Evolutionary conservation across 2,329 filamentous ascomycete genomes (phyloP), one percentile per base, ranked within the genome.

Genomic region (Trichoderma simmonsii): DNA sequence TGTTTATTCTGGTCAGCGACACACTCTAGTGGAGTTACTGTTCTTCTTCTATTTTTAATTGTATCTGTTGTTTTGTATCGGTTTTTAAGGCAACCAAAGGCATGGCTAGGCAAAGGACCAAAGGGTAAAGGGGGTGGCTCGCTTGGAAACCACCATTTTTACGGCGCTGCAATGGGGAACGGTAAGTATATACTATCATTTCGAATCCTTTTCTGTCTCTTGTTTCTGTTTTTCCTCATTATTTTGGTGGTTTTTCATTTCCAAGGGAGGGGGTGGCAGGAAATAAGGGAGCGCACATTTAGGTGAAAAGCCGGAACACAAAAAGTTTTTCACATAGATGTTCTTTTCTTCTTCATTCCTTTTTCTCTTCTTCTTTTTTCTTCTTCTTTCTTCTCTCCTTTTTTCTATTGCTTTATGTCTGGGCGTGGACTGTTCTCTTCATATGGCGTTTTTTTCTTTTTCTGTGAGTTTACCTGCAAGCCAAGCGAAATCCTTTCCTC

Each of bases 281-380:
- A 26, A 21, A 18, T 32, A n/a, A 34, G 6, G n/a, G 12, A 39
- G 39, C 21, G 57, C 14, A 43, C 51, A 67, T 15, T 32, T 59
- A 67, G 51, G 66, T 60, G 66, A 60, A 70, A 70, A 56, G 57
- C 39, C 8, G 39, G 59, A 57, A 59, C 43, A 34, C 4, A 59
- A 60, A 71, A 59, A 56, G 59, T 57, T 34, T 62, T 65, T 65
- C 48, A 65, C 48, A 48, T 57, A 59, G 60, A 64, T 59, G 32
- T 57, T 39, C 43, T 59, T 56, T 48, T 48, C 24, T 48, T 39
- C 7, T 64, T 24, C 30, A 11, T 21, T 61, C 32, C 28, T 51
- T 48, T 14, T 61, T 32, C 14, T 36, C 12, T 36, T 32, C 26
- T 64, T n/a, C 11, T 32, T n/a, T 66, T 4, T 36, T 3, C 12